Percentiles rank a stretch among this genome's conserved stretches.
Conservation (phyloP, 306 rosid species). For the Mucuna pruriens region DNA sequence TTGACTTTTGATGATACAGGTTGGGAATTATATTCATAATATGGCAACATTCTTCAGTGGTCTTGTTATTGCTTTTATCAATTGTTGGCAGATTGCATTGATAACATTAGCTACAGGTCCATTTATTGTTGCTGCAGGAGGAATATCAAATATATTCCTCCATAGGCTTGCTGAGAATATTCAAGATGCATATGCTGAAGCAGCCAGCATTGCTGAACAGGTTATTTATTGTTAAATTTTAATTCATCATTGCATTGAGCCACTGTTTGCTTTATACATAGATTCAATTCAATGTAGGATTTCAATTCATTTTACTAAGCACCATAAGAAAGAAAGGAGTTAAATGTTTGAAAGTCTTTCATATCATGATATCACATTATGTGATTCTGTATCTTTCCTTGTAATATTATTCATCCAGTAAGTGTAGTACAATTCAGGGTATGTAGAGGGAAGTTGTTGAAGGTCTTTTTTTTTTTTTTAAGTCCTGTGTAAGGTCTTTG, state of each 20-base stretch:
- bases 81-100: conserved; percentile 98
- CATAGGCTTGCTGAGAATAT: conserved; percentile 99
- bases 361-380: not conserved
- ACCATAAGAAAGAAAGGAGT: conserved; percentile 5
- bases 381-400: conserved; percentile 3
- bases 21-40: conserved; percentile 96
- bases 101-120: conserved; percentile 98
- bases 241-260: conserved; percentile 14
- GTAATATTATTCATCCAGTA: conserved; percentile 2
- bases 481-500: not conserved
- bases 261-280: conserved; percentile 11
- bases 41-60: conserved; percentile 99
- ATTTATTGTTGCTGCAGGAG: conserved; percentile 99
- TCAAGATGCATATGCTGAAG: conserved; percentile 99
- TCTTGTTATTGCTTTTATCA: conserved; percentile 89
- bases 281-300: conserved; percentile 18
- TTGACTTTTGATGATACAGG: conserved; percentile 63
- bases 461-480: too few species aligned
- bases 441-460: not conserved
- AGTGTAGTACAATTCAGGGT: not conserved
- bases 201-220: conserved; percentile 99
- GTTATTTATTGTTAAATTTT: conserved; percentile 50
- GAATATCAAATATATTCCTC: conserved; percentile 98
- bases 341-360: conserved; percentile 22
- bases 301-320: conserved; percentile 8